Percentiles rank a stretch among this genome's conserved stretches.
Conservation (phyloP, 805 yeast genomes). For the Ogataea siamensis region DNA sequence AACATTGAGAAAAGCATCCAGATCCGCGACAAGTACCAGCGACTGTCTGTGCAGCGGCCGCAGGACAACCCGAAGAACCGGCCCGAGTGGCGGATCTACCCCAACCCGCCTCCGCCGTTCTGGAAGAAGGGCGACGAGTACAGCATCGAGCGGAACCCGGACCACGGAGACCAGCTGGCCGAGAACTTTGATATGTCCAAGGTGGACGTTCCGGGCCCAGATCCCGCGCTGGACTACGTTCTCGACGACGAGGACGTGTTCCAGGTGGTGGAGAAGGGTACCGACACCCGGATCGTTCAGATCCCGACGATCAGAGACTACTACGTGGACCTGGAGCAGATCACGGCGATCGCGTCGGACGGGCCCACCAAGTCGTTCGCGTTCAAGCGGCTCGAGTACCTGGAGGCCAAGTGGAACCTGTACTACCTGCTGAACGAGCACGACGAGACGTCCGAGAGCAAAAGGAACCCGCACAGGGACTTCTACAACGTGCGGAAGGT, state of each 20-base stretch:
- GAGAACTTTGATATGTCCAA: constrained; percentile 58
- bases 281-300: constrained; percentile 43
- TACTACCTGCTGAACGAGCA: constrained; percentile 86
- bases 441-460: constrained; percentile 86
- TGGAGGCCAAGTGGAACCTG: constrained; percentile 96
- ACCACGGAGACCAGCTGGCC: constrained; percentile 36
- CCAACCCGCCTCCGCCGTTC: constrained; percentile 91
- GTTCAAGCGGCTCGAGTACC: constrained; percentile 84
- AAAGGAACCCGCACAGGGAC: constrained; percentile 94
- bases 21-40: constrained; percentile 73
- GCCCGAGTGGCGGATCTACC: constrained; percentile 76
- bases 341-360: constrained; percentile 76
- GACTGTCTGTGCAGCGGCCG: constrained; percentile 67
- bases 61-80: constrained; percentile 81
- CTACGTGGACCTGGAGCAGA: constrained; percentile 75
- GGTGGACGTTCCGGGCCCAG: constrained; percentile 52
- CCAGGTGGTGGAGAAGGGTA: constrained; percentile 38
- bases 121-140: constrained; percentile 49
- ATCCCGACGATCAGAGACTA: constrained; percentile 85
- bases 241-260: constrained; percentile 66
- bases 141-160: constrained; percentile 16
- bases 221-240: constrained; percentile 39
- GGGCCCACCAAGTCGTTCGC: constrained; percentile 98
- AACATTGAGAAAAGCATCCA: constrained; percentile 67
- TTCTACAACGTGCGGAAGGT: constrained; percentile 95